Percentiles rank a stretch among this genome's conserved stretches.
phyloP scores from a whole-genome alignment of 805 yeast species.

The Zygoascus tannicola region DNA sequence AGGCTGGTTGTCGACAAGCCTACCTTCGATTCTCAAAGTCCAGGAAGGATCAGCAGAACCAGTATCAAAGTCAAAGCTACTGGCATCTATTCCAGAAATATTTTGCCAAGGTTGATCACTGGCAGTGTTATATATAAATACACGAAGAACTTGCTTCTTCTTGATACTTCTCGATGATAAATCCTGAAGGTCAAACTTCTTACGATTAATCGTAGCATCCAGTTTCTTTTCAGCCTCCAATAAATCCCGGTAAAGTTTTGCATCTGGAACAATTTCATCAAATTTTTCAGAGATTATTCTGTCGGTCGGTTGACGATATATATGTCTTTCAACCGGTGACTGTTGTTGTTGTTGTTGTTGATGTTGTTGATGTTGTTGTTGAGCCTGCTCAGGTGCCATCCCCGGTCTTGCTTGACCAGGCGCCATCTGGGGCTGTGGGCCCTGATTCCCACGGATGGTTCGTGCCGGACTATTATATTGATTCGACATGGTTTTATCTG shows the following conservation, averaged over 20 bases:
- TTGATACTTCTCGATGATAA: slow-evolving; percentile 40
- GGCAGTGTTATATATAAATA: slow-evolving; percentile 72
- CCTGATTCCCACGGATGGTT: neutral
- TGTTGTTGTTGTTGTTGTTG: slow-evolving; percentile 3
- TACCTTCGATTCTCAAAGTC: slow-evolving; percentile 86
- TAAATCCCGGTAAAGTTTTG: slow-evolving; percentile 59
- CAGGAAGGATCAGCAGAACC: slow-evolving; percentile 41
- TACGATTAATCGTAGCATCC: slow-evolving; percentile 74
- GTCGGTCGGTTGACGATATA: slow-evolving; percentile 39
- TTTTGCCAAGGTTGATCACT: slow-evolving; percentile 87
- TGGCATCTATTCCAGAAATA: slow-evolving; percentile 29
- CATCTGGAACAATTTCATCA: slow-evolving; percentile 50
- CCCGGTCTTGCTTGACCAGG: neutral
- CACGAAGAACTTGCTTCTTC: slow-evolving; percentile 54
- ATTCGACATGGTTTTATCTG: neutral
- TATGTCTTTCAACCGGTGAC: slow-evolving; percentile 10
- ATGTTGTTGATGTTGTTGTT: slow-evolving; percentile 1
- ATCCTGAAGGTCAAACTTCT: slow-evolving; percentile 79
- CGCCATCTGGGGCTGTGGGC: neutral
- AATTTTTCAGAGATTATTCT: slow-evolving; percentile 40
- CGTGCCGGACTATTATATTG: neutral
- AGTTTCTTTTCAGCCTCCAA: slow-evolving; percentile 73
- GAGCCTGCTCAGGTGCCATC: neutral
- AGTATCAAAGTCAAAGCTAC: slow-evolving; percentile 25
- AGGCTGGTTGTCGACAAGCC: slow-evolving; percentile 45